Evolutionary conservation across 352 stramenopile species (phyloP), one percentile per base, ranked within the genome.

Genomic region (Globisporangium sylvaticum): DNA sequence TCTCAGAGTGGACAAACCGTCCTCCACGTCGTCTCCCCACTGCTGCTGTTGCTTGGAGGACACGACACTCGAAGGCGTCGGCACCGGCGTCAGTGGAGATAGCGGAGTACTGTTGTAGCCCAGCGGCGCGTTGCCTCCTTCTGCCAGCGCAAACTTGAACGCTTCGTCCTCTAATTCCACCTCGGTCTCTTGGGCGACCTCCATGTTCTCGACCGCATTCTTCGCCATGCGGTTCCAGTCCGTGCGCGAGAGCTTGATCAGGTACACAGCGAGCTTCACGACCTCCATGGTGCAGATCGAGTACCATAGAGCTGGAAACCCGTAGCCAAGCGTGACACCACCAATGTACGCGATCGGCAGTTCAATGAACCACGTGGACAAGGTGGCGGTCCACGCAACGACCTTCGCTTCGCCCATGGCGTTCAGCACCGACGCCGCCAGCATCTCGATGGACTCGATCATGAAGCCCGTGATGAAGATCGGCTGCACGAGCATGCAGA

Each of bases 401-500:
- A 87, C 42, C 59, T 81, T 74, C 5, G 79, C 76, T 50, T 87
- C 62, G 39, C 79, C 76, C 79, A 87, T 87, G 54, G 68, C 76
- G 14, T 65, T 87, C n/a, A 87, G 64, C 20, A 87, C 64, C 1
- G 74, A 73, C 29, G 73, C 64, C 54, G 70, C 73, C n/a, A 83
- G 74, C 27, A 87, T 79, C 65, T 87, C 78, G 24, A 80, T 76
- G 32, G 76, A 84, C 55, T 84, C 67, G 52, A 87, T 75, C 15
- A 83, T 68, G 53, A 73, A 84, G 7, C 61, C 76, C 20, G 50
- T 68, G 58, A 87, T 42, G 67, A 84, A 87, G n/a, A 87, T 75
- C 20, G 79, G 79, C 39, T 81, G 69, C 54, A 81, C 79, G 54
- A 80, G 68, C 57, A 81, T 68, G 22, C 76, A 82, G 29, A 84